Base-by-base conservation (phyloP, 345 rosid species). In the Boechera divaricarpa region DNA sequence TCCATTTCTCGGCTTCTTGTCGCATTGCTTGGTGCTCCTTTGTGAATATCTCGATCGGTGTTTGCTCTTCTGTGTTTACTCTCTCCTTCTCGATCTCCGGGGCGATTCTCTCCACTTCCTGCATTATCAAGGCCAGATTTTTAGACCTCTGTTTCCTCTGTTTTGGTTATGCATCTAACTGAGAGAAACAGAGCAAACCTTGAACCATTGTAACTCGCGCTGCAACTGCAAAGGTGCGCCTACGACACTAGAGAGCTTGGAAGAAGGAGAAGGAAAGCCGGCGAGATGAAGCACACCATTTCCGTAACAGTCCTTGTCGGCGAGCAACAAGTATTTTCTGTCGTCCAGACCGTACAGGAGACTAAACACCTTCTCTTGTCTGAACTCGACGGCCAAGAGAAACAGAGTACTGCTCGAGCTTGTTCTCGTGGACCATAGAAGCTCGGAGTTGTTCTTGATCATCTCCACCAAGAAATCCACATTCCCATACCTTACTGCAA, bases 151-250 rank as follows among this genome's bases (percentile, higher is more conserved):
- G 38, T 55, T 54, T 55, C 35, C 32, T 57, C 33, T 42, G 55
- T 47, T 58, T 58, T 16, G 7, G 1, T 4, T 69, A 53, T 2
- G 13, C 26, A 26, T 21, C 6, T 56, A 16, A 11, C 12, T 0
- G 11, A 76, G 51, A 48, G 13, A 45, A 68, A 55, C 44, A 55
- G 64, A 64, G 70, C 64, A 1, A 67, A 77, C 81, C 81, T 81
- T 73, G 62, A 69, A 81, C 84, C 84, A 77, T 44, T 77, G 79
- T 57, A 81, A 77, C 70, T 77, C 81, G 2, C 70, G 79, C 38
- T 81, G 81, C 81, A 77, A 33, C 47, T 74, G 82, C 54, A 70
- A 52, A 15, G 82, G 63, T 21, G 84, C 67, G 2, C 80, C 71
- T 7, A 63, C 44, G 52, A 74, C 72, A 1, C 9, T 41, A 42